Percentiles rank a stretch among this genome's conserved stretches.
phyloP scores from a whole-genome alignment of 305 asterid species.

The Rubia balearica region DNA sequence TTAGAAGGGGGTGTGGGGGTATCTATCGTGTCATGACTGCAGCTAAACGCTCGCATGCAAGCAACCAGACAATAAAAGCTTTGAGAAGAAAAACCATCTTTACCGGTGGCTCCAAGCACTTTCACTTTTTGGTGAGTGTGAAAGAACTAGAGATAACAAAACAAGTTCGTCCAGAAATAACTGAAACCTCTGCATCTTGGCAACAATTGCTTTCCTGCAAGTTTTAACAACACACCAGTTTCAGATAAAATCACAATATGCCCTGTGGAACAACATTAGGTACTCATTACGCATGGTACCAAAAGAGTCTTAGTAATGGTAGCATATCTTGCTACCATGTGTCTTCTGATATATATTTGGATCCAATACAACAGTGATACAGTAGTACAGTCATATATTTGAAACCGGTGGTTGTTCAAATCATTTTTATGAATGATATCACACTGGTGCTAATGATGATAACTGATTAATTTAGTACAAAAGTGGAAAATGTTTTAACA shows the following conservation, averaged over 20 bases:
- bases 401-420: background rate
- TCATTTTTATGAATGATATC: background rate
- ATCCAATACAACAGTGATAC: no score
- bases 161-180: conserved; percentile 58
- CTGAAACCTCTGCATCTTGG: conserved; percentile 37
- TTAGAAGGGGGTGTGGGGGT: background rate
- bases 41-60: conserved; percentile 2
- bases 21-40: background rate
- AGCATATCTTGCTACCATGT: background rate
- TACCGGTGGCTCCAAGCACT: conserved; percentile 95
- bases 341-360: background rate
- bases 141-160: conserved; percentile 61
- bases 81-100: background rate
- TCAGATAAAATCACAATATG: background rate
- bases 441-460: background rate
- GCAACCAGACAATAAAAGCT: background rate
- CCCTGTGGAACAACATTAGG: background rate
- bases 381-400: no score
- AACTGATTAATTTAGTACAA: background rate
- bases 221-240: conserved; percentile 8
- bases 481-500: background rate
- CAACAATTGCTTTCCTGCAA: conserved; percentile 62
- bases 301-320: background rate
- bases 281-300: background rate
- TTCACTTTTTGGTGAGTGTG: conserved; percentile 85